These are phyloP conservation scores for Dryadomyces quercivorus DNA, from an alignment of 2,329 filamentous ascomycete species.

Conservation along the genomic window DNA sequence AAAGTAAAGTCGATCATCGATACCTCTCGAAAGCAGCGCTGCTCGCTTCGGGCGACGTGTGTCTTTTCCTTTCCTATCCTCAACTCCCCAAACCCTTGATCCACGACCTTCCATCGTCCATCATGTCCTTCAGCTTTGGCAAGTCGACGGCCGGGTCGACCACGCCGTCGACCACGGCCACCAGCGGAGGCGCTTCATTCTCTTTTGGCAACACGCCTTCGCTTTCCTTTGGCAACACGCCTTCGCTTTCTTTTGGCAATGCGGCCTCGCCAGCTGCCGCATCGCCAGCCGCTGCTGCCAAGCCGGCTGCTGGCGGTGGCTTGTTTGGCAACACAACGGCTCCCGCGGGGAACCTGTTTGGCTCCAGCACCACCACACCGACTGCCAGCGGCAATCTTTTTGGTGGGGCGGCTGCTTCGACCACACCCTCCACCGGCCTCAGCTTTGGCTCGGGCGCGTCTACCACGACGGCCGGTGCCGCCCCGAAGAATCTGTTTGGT, in stretches of 20 bases:
- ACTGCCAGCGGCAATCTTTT: background rate
- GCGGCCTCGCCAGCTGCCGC: constrained; percentile 17
- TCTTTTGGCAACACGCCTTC: constrained; percentile 20
- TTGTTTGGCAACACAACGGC: background rate
- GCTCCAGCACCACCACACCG: constrained; percentile 5
- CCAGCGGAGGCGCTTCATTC: constrained; percentile 16
- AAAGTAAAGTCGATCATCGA: too few relatives aligned
- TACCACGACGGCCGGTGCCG: background rate
- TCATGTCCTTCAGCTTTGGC: constrained; percentile 18
- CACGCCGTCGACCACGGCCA: constrained; percentile 23
- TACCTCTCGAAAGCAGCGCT: too few relatives aligned
- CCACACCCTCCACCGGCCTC: background rate
- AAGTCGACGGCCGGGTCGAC: constrained; percentile 23
- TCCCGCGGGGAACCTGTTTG: constrained; percentile 2
- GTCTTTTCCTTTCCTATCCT: background rate
- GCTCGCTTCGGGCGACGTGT: background rate
- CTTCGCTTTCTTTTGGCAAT: constrained; percentile 29
- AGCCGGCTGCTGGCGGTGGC: background rate
- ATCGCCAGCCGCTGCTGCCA: background rate
- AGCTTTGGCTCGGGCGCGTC: background rate
- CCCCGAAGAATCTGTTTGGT: background rate
- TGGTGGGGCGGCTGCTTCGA: background rate
- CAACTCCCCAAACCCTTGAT: too few relatives aligned
- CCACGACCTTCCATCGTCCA: too few relatives aligned
- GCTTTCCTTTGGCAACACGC: constrained; percentile 25